Percentiles rank a stretch among this genome's conserved stretches.
phyloP scores from a whole-genome alignment of 192 early-diverging fungal genomes.

The Podochytrium sp. region DNA sequence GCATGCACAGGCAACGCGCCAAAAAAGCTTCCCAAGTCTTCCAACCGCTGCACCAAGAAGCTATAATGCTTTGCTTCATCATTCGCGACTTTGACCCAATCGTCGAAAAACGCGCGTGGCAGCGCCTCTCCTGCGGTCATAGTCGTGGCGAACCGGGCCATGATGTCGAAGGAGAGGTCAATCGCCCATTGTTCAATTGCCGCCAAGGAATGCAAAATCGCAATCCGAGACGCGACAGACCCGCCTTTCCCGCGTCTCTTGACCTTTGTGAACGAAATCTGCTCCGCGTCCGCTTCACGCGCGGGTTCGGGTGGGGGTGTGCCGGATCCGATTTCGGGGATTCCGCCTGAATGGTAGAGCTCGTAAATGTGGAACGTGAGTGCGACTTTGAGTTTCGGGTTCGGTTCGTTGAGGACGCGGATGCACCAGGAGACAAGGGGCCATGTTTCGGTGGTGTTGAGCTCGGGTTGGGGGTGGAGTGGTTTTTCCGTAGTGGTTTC shows the following conservation, averaged over 20 bases:
- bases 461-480: not conserved
- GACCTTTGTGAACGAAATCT: slow-evolving; percentile 45
- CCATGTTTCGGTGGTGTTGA: not conserved
- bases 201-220: slow-evolving; percentile 65
- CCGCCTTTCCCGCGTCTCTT: slow-evolving; percentile 58
- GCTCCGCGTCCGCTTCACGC: slow-evolving; percentile 46
- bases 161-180: slow-evolving; percentile 70
- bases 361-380: slow-evolving; percentile 31
- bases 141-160: slow-evolving; percentile 51
- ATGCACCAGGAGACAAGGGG: slow-evolving; percentile 53
- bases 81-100: slow-evolving; percentile 53
- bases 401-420: slow-evolving; percentile 55
- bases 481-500: too few relatives aligned
- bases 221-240: slow-evolving; percentile 53
- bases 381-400: slow-evolving; percentile 57
- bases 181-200: slow-evolving; percentile 76
- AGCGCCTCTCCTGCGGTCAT: not conserved
- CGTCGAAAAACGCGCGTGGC: slow-evolving; percentile 42
- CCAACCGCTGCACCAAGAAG: slow-evolving; percentile 54
- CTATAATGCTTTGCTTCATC: slow-evolving; percentile 71
- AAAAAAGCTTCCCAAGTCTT: slow-evolving; percentile 53
- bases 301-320: slow-evolving; percentile 53
- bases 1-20: slow-evolving; percentile 62
- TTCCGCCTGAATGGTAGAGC: slow-evolving; percentile 23
- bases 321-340: slow-evolving; percentile 45